These are phyloP conservation scores for Microdochium paspali DNA, from an alignment of 2,329 filamentous ascomycete genomes.

Conservation along the genomic window DNA sequence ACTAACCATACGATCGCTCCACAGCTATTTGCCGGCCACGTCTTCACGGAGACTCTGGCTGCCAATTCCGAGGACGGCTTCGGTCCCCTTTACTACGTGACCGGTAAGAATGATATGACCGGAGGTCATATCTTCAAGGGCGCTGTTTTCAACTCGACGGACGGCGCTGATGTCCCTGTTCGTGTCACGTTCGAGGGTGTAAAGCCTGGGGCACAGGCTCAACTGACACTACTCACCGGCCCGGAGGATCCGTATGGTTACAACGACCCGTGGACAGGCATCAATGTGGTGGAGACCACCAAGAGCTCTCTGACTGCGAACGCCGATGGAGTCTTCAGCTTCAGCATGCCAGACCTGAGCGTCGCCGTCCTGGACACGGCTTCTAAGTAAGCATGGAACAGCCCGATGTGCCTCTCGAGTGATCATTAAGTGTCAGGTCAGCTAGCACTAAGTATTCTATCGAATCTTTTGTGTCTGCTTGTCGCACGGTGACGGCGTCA, in stretches of 20 bases:
- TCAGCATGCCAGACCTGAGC: constrained; percentile 43
- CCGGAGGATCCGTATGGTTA: constrained; percentile 29
- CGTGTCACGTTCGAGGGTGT: constrained; percentile 34
- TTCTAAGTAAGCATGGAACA: neutral
- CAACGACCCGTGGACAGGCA: constrained; percentile 32
- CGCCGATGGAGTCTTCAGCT: constrained; percentile 36
- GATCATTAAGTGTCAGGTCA: too few species aligned
- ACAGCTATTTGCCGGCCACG: constrained; percentile 33
- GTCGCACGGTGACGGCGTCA: too few species aligned
- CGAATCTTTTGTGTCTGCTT: too few species aligned
- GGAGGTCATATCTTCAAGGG: constrained; percentile 38
- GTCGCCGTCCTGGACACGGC: constrained; percentile 43
- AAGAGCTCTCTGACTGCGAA: constrained; percentile 28
- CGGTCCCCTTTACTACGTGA: constrained; percentile 39
- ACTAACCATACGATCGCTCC: constrained; percentile 1
- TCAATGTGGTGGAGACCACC: constrained; percentile 38
- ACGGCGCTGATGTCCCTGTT: constrained; percentile 31
- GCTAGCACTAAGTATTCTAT: too few species aligned
- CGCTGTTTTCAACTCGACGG: constrained; percentile 42
- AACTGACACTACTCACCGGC: constrained; percentile 35
- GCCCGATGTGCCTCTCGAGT: too few species aligned
- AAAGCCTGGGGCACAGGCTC: constrained; percentile 24
- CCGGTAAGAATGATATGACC: constrained; percentile 31
- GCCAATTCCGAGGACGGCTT: constrained; percentile 23
- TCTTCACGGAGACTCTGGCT: constrained; percentile 35